phyloP scores from a whole-genome alignment of 441 rosid species.

The Erysimum pusillum region DNA sequence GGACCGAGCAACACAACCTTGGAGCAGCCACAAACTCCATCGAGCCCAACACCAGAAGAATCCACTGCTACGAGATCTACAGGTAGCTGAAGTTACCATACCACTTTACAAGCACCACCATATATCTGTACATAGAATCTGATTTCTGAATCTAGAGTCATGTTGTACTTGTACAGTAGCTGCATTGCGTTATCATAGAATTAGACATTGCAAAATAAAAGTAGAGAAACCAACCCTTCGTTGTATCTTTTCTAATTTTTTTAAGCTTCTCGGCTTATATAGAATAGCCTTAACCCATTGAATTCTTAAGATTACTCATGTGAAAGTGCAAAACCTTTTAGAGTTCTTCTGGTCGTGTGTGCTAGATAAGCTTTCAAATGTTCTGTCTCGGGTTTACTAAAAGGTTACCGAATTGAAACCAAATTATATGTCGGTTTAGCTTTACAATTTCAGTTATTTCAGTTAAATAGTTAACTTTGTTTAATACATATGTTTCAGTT shows the following conservation, averaged over 20 bases:
- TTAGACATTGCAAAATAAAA: constrained; percentile 40
- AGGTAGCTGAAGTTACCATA: constrained; percentile 51
- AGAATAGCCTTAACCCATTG: constrained; percentile 39
- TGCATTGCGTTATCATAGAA: constrained; percentile 40
- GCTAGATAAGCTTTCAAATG: constrained; percentile 17
- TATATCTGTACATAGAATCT: constrained; percentile 44
- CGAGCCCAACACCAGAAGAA: constrained; percentile 48
- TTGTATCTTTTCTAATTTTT: neutral
- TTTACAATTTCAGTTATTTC: neutral
- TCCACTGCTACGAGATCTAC: constrained; percentile 54
- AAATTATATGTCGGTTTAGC: neutral
- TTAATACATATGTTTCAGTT: neutral
- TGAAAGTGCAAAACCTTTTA: constrained; percentile 22
- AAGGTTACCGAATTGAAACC: neutral
- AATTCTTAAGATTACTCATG: too few relatives aligned
- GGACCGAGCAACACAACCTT: constrained; percentile 56
- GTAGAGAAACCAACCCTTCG: constrained; percentile 40
- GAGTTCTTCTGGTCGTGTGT: neutral
- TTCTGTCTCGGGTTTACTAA: constrained; percentile 1
- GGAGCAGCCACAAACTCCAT: constrained; percentile 69
- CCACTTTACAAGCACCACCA: constrained; percentile 34
- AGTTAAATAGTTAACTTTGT: neutral
- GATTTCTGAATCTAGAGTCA: constrained; percentile 27
- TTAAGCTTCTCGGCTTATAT: constrained; percentile 26
- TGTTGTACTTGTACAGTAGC: constrained; percentile 45